Evolutionary conservation across 2,329 filamentous ascomycete genomes (phyloP).

Genomic region (Cercospora nicotianae): DNA sequence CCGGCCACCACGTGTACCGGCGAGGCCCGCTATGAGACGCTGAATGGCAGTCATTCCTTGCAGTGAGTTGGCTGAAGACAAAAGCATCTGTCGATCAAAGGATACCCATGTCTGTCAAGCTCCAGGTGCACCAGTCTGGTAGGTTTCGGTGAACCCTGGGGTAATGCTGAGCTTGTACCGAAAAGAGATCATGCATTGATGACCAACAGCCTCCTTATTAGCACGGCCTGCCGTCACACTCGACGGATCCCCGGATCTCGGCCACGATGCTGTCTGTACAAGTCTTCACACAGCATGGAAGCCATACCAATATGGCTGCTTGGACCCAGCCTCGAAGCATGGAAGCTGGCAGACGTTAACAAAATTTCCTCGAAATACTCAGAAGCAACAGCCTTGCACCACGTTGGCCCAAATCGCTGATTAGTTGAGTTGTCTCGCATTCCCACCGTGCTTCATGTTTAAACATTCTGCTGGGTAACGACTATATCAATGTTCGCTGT

Average conservation of each 20-base stretch:
- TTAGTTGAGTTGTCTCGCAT: background rate
- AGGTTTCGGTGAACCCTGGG: background rate
- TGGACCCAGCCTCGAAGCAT: background rate
- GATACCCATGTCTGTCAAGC: background rate
- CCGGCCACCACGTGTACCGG: background rate
- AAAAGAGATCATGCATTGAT: slow-evolving; percentile 4
- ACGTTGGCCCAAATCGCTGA: background rate
- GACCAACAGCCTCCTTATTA: background rate
- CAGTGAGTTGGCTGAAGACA: background rate
- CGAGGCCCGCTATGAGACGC: background rate
- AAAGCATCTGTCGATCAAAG: background rate
- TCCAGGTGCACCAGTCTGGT: background rate
- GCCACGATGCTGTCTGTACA: background rate
- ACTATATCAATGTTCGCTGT: slow-evolving; percentile 6
- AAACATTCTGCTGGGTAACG: background rate
- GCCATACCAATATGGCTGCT: background rate
- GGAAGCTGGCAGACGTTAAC: background rate
- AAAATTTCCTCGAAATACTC: background rate
- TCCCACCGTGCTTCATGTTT: background rate
- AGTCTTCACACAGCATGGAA: background rate
- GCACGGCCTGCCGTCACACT: background rate
- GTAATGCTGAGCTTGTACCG: background rate
- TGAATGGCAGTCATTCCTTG: background rate
- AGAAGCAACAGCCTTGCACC: background rate
- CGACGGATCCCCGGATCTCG: background rate